Base-by-base conservation (phyloP, 2,329 filamentous ascomycete genomes). In the Hypoxylon sp. region DNA sequence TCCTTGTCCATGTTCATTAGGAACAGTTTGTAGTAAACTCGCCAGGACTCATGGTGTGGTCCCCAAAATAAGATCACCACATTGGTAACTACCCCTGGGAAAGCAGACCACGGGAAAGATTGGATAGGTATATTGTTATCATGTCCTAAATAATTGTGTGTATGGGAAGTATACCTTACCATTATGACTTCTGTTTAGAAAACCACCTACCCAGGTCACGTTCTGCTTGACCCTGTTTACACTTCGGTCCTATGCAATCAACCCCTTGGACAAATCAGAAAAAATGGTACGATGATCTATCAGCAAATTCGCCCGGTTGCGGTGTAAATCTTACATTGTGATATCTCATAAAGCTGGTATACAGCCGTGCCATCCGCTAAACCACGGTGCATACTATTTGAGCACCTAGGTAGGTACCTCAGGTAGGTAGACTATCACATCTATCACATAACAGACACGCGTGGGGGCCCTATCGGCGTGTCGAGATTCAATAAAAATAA, bases 291-390 rank as follows among this genome's bases (percentile, higher is more conserved):
- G 20, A 45, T 44, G 18, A 26, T 46, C 11, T 14, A 9, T 22
- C 6, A 1, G n/a, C 30, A n/a, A 7, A 14, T 20, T 56, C 30
- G 40, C 24, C 48, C 42, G 48, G n/a, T 42, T 33, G 6, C 26
- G 36, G 26, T 18, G 26, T 16, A 5, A 38, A n/a, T 11, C 44
- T 44, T 8, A 11, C n/a, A 45, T 54, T 64, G 26, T 51, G 28
- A 64, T 44, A 20, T 20, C 54, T 40, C 49, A 45, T 8, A 49
- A 54, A 48, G 32, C 8, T 33, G 42, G 7, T n/a, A 49, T 24
- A 5, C 12, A 57, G 38, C 51, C 46, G 28, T 52, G 40, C 55
- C 50, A 42, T 20, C n/a, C n/a, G 30, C 32, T 22, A 54, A 55
- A 18, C 18, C n/a, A 36, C 11, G 20, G 28, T 48, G 38, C 26